phyloP scores from a whole-genome alignment of 2,329 filamentous ascomycete species.

The Aspergillus unguis region DNA sequence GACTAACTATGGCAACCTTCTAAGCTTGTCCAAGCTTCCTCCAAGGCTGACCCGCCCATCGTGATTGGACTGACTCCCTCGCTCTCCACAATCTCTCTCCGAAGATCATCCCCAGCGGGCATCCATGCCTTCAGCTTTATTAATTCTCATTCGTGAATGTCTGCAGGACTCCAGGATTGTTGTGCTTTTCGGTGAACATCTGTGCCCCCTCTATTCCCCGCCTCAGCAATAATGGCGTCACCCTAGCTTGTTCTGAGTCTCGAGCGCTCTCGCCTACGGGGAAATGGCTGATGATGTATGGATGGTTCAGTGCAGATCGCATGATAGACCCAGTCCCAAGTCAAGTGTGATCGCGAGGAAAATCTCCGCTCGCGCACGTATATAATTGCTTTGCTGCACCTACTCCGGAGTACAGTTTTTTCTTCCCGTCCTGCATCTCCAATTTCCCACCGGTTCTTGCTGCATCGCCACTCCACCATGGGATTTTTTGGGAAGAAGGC shows the following conservation, averaged over 20 bases:
- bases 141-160: neutral
- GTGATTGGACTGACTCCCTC: neutral
- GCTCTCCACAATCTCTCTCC: neutral
- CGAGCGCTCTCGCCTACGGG: neutral
- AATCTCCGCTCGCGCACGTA: constrained; percentile 15
- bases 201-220: constrained; percentile 1
- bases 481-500: constrained; percentile 11
- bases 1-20: neutral
- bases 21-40: neutral
- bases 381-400: constrained; percentile 9
- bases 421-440: neutral
- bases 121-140: neutral
- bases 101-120: neutral
- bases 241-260: neutral
- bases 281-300: neutral
- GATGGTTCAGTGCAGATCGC: constrained; percentile 18
- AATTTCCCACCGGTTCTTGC: neutral
- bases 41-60: constrained; percentile 1
- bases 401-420: neutral
- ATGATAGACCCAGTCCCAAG: constrained; percentile 10
- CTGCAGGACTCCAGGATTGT: neutral
- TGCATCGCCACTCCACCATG: constrained; percentile 6
- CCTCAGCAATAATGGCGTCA: constrained; percentile 9
- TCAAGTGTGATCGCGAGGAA: constrained; percentile 6
- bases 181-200: neutral